Conservation (phyloP, 805 yeast genomes). For the Teunomyces gatunensis region DNA sequence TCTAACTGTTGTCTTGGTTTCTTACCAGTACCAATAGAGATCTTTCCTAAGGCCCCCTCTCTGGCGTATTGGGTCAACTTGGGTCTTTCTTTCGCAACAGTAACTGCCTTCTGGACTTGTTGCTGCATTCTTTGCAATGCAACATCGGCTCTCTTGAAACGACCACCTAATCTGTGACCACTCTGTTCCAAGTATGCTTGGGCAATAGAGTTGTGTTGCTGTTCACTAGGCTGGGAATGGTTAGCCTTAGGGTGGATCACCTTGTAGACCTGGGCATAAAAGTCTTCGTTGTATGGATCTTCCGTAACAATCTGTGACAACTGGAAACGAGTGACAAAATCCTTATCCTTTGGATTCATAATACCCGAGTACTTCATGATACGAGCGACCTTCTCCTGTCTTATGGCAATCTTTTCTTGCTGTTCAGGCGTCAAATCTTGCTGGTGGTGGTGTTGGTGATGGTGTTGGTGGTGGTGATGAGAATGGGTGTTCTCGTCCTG, state of each 20-base stretch:
- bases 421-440: slow-evolving; percentile 65
- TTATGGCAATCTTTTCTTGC: slow-evolving; percentile 59
- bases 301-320: slow-evolving; percentile 94
- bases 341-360: slow-evolving; percentile 97
- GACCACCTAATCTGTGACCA: slow-evolving; percentile 86
- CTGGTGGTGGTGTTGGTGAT: slow-evolving; percentile 14
- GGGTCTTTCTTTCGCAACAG: slow-evolving; percentile 88
- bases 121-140: slow-evolving; percentile 97
- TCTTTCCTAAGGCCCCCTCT: slow-evolving; percentile 90
- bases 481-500: slow-evolving; percentile 15
- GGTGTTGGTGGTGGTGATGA: slow-evolving; percentile 30
- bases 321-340: slow-evolving; percentile 90
- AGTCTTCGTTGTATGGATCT: slow-evolving; percentile 96
- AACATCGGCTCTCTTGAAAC: slow-evolving; percentile 78
- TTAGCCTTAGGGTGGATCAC: slow-evolving; percentile 51
- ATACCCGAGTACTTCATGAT: slow-evolving; percentile 84
- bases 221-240: slow-evolving; percentile 50
- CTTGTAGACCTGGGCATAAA: slow-evolving; percentile 89
- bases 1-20: slow-evolving; percentile 86
- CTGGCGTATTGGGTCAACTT: slow-evolving; percentile 60
- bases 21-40: slow-evolving; percentile 73
- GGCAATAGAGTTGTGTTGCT: slow-evolving; percentile 77
- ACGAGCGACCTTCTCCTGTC: slow-evolving; percentile 73
- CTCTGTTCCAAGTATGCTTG: slow-evolving; percentile 88
- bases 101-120: slow-evolving; percentile 94